These are phyloP conservation scores for Albatrellus ellisii DNA, from an alignment of 768 basidiomycete species.

Conservation along the genomic window DNA sequence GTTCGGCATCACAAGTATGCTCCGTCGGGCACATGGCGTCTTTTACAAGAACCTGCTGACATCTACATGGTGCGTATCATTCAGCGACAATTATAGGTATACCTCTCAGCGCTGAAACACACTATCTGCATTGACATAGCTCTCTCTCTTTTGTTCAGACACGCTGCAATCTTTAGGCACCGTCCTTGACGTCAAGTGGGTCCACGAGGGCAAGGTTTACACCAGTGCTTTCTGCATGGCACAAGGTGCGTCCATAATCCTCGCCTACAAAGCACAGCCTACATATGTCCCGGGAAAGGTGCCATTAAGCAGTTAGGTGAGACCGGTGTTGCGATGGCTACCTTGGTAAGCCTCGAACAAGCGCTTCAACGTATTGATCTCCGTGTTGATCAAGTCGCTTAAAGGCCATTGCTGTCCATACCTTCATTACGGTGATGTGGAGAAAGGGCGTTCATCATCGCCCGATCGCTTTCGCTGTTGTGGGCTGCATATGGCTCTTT, in stretches of 20 bases:
- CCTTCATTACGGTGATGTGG: too few relatives aligned
- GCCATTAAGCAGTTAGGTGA: too few relatives aligned
- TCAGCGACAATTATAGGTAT: background rate
- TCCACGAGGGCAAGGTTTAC: conserved; percentile 20
- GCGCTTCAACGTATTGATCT: background rate
- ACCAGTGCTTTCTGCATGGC: conserved; percentile 22
- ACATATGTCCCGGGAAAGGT: conserved; percentile 22
- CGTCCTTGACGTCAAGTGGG: conserved; percentile 24
- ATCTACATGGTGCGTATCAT: conserved; percentile 25
- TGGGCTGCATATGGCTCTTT: too few relatives aligned
- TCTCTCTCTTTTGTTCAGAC: conserved; percentile 18
- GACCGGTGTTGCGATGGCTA: conserved; percentile 27
- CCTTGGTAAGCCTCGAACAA: too few relatives aligned
- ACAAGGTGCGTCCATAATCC: too few relatives aligned
- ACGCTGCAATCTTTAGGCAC: conserved; percentile 25
- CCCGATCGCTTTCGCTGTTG: conserved; percentile 23
- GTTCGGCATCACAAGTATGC: too few relatives aligned
- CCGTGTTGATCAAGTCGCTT: conserved; percentile 16
- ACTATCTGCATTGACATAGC: conserved; percentile 12
- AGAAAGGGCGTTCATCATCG: conserved; percentile 27
- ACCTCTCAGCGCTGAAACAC: background rate
- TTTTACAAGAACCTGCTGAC: conserved; percentile 26
- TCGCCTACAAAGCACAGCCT: conserved; percentile 19
- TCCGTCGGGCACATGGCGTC: background rate
- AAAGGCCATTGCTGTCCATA: conserved; percentile 14